Conservation (phyloP, 257 asterid genomes). For the Petrea volubilis region DNA sequence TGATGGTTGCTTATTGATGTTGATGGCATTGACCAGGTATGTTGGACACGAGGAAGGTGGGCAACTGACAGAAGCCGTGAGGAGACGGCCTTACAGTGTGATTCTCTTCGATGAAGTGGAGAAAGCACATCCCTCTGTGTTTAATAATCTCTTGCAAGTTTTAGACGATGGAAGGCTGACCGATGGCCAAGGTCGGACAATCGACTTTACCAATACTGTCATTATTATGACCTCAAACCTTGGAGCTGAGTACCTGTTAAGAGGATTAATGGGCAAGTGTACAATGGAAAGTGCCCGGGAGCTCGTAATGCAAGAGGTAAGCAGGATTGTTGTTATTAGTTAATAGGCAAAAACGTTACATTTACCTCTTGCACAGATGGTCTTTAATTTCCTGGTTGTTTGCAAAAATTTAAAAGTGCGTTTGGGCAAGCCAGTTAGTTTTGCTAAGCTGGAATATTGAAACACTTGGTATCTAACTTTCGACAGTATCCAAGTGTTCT, state of each 20-base stretch:
- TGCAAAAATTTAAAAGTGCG: too few species aligned
- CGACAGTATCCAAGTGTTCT: too few species aligned
- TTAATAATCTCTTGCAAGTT: conserved; percentile 82
- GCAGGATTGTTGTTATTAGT: background rate
- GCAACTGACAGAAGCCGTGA: conserved; percentile 81
- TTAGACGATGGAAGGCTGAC: conserved; percentile 87
- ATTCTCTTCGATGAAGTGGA: conserved; percentile 90
- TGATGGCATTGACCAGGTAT: conserved; percentile 39
- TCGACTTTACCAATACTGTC: conserved; percentile 78
- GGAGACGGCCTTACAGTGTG: conserved; percentile 89
- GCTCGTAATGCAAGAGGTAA: conserved; percentile 84
- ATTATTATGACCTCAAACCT: conserved; percentile 93
- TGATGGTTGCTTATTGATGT: background rate
- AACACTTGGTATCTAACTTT: too few species aligned
- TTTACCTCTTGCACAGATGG: background rate
- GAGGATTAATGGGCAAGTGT: conserved; percentile 71
- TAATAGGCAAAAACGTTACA: too few species aligned
- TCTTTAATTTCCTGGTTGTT: too few species aligned
- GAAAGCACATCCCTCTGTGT: conserved; percentile 77
- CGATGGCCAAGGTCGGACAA: conserved; percentile 89
- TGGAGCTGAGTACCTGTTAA: conserved; percentile 72
- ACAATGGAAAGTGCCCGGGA: conserved; percentile 79
- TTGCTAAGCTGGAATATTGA: too few species aligned
- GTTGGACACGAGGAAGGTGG: conserved; percentile 99
- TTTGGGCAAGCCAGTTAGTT: too few species aligned